Percentiles rank a stretch among this genome's conserved stretches.
phyloP scores from a whole-genome alignment of 2,329 filamentous ascomycete species.

The Alternaria metachromatica region DNA sequence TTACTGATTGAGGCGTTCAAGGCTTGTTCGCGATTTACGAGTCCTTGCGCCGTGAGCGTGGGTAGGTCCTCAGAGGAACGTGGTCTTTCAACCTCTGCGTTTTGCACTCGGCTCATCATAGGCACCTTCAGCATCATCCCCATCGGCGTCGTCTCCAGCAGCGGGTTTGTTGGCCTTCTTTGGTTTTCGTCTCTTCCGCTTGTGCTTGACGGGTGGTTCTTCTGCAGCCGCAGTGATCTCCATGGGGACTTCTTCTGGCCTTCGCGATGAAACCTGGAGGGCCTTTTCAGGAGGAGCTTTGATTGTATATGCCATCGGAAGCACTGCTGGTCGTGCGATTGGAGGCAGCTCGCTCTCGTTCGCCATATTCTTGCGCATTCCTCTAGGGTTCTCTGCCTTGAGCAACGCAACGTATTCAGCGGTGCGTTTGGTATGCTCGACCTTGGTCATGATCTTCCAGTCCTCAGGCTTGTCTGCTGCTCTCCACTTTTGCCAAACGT shows the following conservation, averaged over 20 bases:
- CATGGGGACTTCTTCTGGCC: background rate
- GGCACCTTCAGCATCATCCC: slow-evolving; percentile 4
- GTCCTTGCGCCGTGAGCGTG: background rate
- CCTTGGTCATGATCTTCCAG: slow-evolving; percentile 48
- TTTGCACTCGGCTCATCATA: slow-evolving; percentile 22
- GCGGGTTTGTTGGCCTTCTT: slow-evolving; percentile 8
- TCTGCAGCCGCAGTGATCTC: slow-evolving; percentile 1
- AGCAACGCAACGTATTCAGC: slow-evolving; percentile 40
- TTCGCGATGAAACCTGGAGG: background rate
- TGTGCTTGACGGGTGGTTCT: slow-evolving; percentile 25
- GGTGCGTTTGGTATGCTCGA: slow-evolving; percentile 41
- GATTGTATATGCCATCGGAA: slow-evolving; percentile 9
- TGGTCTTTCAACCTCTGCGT: slow-evolving; percentile 21
- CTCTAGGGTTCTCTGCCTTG: slow-evolving; percentile 26
- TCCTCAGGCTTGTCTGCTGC: slow-evolving; percentile 31
- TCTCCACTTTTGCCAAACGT: slow-evolving; percentile 42
- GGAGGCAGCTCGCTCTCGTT: slow-evolving; percentile 19
- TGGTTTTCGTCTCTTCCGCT: slow-evolving; percentile 30
- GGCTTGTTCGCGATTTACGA: background rate
- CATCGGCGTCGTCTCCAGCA: slow-evolving; percentile 12
- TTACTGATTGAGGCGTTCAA: background rate
- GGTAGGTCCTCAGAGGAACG: background rate
- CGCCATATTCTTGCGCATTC: slow-evolving; percentile 19
- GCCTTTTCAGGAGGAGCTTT: background rate
- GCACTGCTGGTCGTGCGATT: slow-evolving; percentile 26